These are phyloP conservation scores for Lophiotrema nucula DNA, from an alignment of 495 filamentous ascomycete genomes.

Conservation along the genomic window DNA sequence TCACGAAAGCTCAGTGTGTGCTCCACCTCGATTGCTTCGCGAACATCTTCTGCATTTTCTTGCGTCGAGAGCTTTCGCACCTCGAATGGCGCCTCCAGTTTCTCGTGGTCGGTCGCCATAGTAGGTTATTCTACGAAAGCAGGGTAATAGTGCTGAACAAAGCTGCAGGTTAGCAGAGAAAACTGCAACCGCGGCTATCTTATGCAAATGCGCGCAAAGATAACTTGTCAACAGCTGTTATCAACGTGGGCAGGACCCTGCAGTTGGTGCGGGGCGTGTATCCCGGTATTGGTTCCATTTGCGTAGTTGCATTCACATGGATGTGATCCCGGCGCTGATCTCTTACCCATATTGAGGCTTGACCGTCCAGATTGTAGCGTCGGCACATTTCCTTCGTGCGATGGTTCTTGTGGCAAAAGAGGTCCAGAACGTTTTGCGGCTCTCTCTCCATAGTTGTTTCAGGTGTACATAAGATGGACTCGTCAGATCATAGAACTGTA, in stretches of 20 bases:
- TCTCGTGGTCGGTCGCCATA: constrained; percentile 4
- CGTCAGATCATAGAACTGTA: too few species aligned
- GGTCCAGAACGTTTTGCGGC: background rate
- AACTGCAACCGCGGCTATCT: background rate
- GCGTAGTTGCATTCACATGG: constrained; percentile 4
- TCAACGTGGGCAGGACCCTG: background rate
- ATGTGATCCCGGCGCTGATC: constrained; percentile 4
- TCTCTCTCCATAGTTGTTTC: too few species aligned
- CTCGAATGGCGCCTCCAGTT: constrained; percentile 15
- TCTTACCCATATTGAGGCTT: background rate
- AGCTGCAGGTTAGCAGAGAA: background rate
- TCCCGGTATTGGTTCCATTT: constrained; percentile 11
- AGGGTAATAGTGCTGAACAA: background rate
- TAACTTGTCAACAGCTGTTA: constrained; percentile 5
- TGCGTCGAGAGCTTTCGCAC: constrained; percentile 26
- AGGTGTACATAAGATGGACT: too few species aligned
- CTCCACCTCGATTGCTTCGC: constrained; percentile 26
- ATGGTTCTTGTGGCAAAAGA: background rate
- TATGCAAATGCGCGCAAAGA: background rate
- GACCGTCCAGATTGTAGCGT: background rate
- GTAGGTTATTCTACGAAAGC: background rate
- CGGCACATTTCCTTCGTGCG: background rate
- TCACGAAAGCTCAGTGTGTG: constrained; percentile 21
- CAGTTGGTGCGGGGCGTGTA: constrained; percentile 9
- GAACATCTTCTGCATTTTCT: constrained; percentile 13